Base-by-base conservation (phyloP, 768 basidiomycete genomes). In the Mycena leptocephala region DNA sequence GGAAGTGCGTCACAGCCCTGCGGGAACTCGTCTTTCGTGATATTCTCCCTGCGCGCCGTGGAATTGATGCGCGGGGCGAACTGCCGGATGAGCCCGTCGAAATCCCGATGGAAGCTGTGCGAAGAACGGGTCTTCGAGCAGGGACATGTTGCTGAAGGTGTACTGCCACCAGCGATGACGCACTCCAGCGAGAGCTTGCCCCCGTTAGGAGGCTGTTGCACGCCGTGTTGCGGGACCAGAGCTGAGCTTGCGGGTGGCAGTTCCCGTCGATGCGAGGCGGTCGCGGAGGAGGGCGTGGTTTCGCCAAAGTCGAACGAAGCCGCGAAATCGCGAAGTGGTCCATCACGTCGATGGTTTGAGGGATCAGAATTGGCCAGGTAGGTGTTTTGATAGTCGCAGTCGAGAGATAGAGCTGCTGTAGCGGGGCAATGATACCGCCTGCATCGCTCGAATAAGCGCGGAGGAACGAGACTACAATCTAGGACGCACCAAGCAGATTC, bases 51-150 rank as follows among this genome's bases (percentile, higher is more conserved):
- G 35, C 55, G 72, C n/a, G 65, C 72, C 56, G 65, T 74, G 28
- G 72, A 74, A 39, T 74, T 74, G 56, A 74, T 74, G 24, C 72
- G 72, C 18, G 58, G 72, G 30, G 56, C 64, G 43, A 74, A 74
- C 53, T 74, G 72, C 56, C 55, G 46, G 35, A 74, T 61, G 16
- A 74, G 58, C 13, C 65, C 55, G 72, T 74, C 32, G 65, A 67
- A 74, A 74, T 24, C 65, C 72, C 22, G 56, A 53, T 24, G 72
- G 72, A n/a, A 68, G 33, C 46, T 73, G 72, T 14, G 72, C 13
- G 64, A 73, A 74, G 58, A 74, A 74, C 30, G 72, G 72, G 58
- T 74, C 72, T 26, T 58, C 37, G 39, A 74, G 53, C 10, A 48
- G 35, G 55, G 72, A 30, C 64, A 74, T 67, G 66, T 74, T 67